phyloP scores from a whole-genome alignment of 1,139 yeast species.

The Petasospora rhodanensis region DNA sequence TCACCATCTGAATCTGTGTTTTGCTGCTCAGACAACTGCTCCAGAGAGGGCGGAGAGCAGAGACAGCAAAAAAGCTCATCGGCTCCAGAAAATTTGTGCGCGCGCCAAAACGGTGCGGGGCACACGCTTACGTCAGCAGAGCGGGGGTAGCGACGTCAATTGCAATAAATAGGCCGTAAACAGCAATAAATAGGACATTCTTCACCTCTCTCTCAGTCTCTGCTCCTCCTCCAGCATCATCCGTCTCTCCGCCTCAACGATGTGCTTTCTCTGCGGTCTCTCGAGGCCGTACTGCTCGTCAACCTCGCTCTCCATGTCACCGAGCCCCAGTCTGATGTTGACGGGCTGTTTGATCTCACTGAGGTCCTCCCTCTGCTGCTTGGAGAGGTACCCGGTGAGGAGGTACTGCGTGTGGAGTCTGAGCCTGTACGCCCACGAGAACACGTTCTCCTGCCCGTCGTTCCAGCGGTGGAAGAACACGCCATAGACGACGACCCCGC shows the following conservation, averaged over 20 bases:
- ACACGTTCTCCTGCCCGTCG: slow-evolving; percentile 74
- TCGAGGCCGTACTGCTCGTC: slow-evolving; percentile 50
- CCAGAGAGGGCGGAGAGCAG: no score
- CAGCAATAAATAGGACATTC: background rate
- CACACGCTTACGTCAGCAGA: no score
- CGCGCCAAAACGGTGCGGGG: no score
- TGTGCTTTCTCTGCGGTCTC: slow-evolving; percentile 68
- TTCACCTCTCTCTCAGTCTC: slow-evolving; percentile 35
- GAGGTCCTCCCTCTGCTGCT: slow-evolving; percentile 62
- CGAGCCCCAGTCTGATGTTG: slow-evolving; percentile 8
- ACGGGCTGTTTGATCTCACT: slow-evolving; percentile 13
- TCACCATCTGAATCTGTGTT: no score
- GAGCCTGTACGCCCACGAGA: slow-evolving; percentile 60
- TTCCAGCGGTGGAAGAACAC: slow-evolving; percentile 81
- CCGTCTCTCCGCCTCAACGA: slow-evolving; percentile 69
- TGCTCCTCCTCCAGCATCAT: slow-evolving; percentile 69
- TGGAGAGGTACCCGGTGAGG: slow-evolving; percentile 47
- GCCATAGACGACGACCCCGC: slow-evolving; percentile 48
- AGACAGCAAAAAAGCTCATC: no score
- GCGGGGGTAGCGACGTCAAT: no score
- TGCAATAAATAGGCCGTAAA: background rate
- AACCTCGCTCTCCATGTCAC: slow-evolving; percentile 5
- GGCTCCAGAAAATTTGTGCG: no score
- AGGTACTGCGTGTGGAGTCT: slow-evolving; percentile 54
- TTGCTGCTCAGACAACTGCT: no score